Evolutionary conservation across 805 yeast genomes (phyloP).

Genomic region (Hanseniaspora osmophila): DNA sequence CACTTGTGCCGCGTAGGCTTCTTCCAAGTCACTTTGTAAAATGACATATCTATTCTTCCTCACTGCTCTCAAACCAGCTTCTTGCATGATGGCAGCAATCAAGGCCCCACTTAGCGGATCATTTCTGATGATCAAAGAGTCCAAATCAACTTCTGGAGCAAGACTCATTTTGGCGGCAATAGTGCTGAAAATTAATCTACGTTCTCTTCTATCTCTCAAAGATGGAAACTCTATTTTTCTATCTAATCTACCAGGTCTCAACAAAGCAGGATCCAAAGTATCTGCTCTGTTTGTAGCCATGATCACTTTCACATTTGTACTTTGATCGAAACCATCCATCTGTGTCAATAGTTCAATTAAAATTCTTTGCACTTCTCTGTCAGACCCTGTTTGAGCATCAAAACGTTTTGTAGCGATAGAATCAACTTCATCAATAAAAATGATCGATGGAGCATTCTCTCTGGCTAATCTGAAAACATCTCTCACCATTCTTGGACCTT

Average conservation of each 20-base stretch:
- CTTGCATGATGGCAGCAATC: slow-evolving; percentile 99
- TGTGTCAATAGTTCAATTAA: slow-evolving; percentile 89
- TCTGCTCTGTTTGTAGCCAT: slow-evolving; percentile 99
- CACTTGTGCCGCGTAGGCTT: slow-evolving; percentile 93
- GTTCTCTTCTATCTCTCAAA: slow-evolving; percentile 91
- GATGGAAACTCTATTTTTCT: slow-evolving; percentile 96
- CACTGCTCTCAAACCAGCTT: slow-evolving; percentile 96
- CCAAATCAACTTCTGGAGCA: slow-evolving; percentile 95
- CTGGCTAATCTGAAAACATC: slow-evolving; percentile 95
- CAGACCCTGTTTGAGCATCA: slow-evolving; percentile 99
- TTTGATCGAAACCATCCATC: slow-evolving; percentile 98
- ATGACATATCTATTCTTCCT: slow-evolving; percentile 96
- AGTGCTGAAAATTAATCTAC: slow-evolving; percentile 90
- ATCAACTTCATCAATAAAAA: slow-evolving; percentile 96
- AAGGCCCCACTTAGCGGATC: slow-evolving; percentile 96
- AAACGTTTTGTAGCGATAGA: slow-evolving; percentile 98
- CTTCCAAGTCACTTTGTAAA: slow-evolving; percentile 90
- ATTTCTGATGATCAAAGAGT: slow-evolving; percentile 84
- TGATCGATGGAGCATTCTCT: slow-evolving; percentile 93
- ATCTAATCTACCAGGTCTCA: slow-evolving; percentile 97
- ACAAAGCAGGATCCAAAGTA: slow-evolving; percentile 92
- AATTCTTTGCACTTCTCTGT: slow-evolving; percentile 97
- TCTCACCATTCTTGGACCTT: slow-evolving; percentile 98
- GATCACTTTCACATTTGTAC: slow-evolving; percentile 87
- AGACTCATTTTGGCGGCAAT: slow-evolving; percentile 94